Evolutionary conservation across 163 green algal species (phyloP), one percentile per base, ranked within the genome.

Genomic region (Picocystis sp.): DNA sequence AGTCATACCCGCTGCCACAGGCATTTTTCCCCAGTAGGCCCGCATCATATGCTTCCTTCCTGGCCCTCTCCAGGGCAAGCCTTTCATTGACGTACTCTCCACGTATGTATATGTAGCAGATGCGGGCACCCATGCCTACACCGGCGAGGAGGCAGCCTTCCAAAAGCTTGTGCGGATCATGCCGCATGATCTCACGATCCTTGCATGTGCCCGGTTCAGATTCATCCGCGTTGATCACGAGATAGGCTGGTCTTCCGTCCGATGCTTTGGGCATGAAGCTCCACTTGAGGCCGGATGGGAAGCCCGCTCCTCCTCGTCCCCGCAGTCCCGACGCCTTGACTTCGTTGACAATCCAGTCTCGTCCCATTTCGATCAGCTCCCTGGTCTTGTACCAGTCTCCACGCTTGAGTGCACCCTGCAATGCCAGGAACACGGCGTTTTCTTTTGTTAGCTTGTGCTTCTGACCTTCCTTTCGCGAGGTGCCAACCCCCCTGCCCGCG

Each of bases 141-240:
- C 81, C 83, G 1, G 88, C 87, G 43, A 98, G 86, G 21, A 98
- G 69, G 71, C 86, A 95, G 24, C 89, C 89, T 75, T 98, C 87
- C 33, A 99, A 72, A 45, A 99, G 82, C 76, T 97, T 97, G 74
- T 99, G 90, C 14, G 90, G 90, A 67, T 99, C 90, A 72, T 97
- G 84, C 21, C 90, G 70, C 83, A 97, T 95, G 65, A 99, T 97
- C 69, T 99, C 90, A 1, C 91, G 70, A 71, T 99, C 90, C 70
- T 99, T 97, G 82, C 90, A 99, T 0, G 90, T 99, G 33, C 90
- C 90, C 12, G 90, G 90, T 77, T 99, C 90, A 17, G 71, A 88
- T 81, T 99, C 90, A 61, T 99, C 90, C 5, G 75, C 90, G 61
- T 99, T 99, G 9, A 99, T 82, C 11, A 99, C 90, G 55, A 99